Evolutionary conservation across 2,329 filamentous ascomycete species (phyloP).

Genomic region (Fusarium abutilonis): DNA sequence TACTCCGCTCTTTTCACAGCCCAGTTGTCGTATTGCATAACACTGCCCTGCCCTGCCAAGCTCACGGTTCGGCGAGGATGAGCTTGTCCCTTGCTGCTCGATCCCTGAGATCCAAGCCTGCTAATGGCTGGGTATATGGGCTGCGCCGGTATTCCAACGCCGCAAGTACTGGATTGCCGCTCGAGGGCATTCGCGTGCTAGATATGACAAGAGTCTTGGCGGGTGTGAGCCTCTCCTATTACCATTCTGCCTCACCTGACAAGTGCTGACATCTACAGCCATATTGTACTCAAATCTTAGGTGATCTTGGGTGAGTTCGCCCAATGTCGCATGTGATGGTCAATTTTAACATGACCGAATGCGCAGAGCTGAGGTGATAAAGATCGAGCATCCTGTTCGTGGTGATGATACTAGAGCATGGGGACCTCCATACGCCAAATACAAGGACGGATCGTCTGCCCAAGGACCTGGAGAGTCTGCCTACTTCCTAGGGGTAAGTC

Average conservation of each 20-base stretch:
- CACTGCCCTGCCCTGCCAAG: slow-evolving; percentile 3
- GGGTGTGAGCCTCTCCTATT: slow-evolving; percentile 70
- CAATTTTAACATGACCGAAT: slow-evolving; percentile 22
- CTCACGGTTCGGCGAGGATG: slow-evolving; percentile 22
- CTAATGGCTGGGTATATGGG: slow-evolving; percentile 32
- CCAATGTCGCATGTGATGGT: slow-evolving; percentile 1
- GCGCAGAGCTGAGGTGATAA: slow-evolving; percentile 89
- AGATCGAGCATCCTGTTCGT: slow-evolving; percentile 90
- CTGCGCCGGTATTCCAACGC: slow-evolving; percentile 48
- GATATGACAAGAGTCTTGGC: slow-evolving; percentile 98
- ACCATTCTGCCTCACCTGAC: not conserved
- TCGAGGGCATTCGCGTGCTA: slow-evolving; percentile 87
- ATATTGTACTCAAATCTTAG: slow-evolving; percentile 96
- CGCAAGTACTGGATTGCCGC: slow-evolving; percentile 61
- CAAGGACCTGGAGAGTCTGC: slow-evolving; percentile 88
- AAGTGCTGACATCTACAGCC: slow-evolving; percentile 66
- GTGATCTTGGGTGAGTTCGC: slow-evolving; percentile 84
- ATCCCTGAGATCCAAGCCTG: slow-evolving; percentile 32
- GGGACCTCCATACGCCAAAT: slow-evolving; percentile 92
- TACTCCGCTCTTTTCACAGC: not conserved
- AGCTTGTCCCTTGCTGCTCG: slow-evolving; percentile 31
- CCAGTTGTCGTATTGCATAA: not conserved
- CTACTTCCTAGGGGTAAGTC: slow-evolving; percentile 86
- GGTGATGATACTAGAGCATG: slow-evolving; percentile 96
- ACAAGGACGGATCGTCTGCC: slow-evolving; percentile 67